Percentiles rank a stretch among this genome's conserved stretches.
Conservation (phyloP, 305 asterid genomes). For the Fraxinus dipetala region DNA sequence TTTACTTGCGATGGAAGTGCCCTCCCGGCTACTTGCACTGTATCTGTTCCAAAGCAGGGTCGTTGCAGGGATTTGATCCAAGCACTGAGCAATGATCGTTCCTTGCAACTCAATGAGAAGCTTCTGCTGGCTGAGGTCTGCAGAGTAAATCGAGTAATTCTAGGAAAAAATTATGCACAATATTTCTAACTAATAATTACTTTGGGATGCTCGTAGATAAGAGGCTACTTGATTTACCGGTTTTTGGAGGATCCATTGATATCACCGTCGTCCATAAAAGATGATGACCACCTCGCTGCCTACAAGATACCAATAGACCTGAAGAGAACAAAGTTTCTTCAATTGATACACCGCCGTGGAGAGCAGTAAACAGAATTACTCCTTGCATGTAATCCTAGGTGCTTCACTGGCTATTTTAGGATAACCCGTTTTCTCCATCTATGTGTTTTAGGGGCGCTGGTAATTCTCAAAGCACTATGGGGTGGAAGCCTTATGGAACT, state of each 20-base stretch:
- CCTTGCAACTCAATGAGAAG: conserved; percentile 77
- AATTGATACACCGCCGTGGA: conserved; percentile 90
- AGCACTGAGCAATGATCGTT: conserved; percentile 74
- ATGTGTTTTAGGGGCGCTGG: conserved; percentile 60
- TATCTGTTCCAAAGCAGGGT: conserved; percentile 89
- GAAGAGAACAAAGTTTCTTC: conserved; percentile 82
- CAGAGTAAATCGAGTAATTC: conserved; percentile 21
- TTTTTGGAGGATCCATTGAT: conserved; percentile 90
- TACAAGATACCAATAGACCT: conserved; percentile 75
- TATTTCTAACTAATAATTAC: conserved; percentile 9
- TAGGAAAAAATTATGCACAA: neutral
- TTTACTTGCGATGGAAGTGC: conserved; percentile 96
- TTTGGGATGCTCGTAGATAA: conserved; percentile 53
- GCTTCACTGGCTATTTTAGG: conserved; percentile 22
- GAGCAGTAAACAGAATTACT: conserved; percentile 59
- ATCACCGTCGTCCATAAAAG: conserved; percentile 73
- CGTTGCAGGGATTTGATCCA: conserved; percentile 92
- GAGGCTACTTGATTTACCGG: conserved; percentile 86
- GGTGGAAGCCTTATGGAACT: conserved; percentile 97
- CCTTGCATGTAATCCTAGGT: neutral
- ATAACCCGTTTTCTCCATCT: conserved; percentile 17
- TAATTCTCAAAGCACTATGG: conserved; percentile 59
- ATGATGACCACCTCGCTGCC: conserved; percentile 93
- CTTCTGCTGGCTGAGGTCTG: conserved; percentile 95
- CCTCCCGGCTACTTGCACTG: conserved; percentile 71